Conservation (phyloP, 75 land plant species). For the Isoetes taiwanensis region DNA sequence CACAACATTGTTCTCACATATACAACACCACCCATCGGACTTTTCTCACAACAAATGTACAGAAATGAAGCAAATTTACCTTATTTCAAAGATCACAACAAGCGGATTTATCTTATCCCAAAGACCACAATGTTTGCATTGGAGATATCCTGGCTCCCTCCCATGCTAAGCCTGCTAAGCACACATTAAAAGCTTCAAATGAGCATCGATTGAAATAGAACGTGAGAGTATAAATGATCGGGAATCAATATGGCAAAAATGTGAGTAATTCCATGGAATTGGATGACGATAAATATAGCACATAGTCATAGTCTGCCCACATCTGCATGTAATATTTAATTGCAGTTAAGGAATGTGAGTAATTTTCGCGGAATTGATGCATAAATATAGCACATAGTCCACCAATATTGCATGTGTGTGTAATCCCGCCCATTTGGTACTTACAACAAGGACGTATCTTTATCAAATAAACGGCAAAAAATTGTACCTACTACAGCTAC, state of each 20-base stretch:
- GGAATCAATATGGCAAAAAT: conserved; percentile 25
- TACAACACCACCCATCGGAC: neutral
- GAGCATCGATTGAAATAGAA: neutral
- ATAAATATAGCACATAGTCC: no score
- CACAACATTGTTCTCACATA: conserved; percentile 17
- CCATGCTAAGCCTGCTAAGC: no score
- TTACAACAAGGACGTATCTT: no score
- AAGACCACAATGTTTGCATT: conserved; percentile 9
- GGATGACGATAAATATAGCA: conserved; percentile 30
- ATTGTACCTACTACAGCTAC: no score
- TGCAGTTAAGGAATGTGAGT: no score
- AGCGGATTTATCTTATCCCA: no score
- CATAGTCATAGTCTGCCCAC: conserved; percentile 29
- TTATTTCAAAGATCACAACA: no score
- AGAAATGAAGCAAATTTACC: conserved; percentile 10
- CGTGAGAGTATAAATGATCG: neutral
- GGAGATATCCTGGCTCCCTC: conserved; percentile 19
- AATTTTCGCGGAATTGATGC: no score
- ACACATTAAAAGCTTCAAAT: neutral
- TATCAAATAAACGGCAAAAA: no score
- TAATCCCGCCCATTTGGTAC: no score
- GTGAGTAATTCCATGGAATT: conserved; percentile 17
- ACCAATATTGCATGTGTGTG: no score
- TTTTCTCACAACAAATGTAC: neutral
- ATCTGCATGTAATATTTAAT: conserved; percentile 28